Conservation (phyloP, 2,329 filamentous ascomycete species). For the Phyllosticta citrichinensis region DNA sequence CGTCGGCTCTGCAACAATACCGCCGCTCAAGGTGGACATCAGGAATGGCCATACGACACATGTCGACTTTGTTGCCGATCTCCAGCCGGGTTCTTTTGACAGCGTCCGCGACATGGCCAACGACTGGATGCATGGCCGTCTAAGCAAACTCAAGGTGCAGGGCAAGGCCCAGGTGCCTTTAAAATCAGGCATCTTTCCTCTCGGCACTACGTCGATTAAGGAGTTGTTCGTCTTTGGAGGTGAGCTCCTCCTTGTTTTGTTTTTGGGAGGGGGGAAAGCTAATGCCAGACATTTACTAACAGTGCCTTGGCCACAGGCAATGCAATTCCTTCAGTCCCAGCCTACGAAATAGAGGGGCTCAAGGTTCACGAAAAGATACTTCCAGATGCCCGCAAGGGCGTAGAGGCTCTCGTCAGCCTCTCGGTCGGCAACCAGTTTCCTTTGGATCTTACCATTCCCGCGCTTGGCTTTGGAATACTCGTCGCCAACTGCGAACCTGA, state of each 20-base stretch:
- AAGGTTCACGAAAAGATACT: slow-evolving; percentile 63
- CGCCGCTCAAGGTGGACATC: slow-evolving; percentile 65
- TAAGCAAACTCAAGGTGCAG: slow-evolving; percentile 60
- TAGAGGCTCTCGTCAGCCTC: slow-evolving; percentile 72
- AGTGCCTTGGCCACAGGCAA: slow-evolving; percentile 27
- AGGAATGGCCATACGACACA: slow-evolving; percentile 66
- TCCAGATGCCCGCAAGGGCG: slow-evolving; percentile 48
- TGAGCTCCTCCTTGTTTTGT: slow-evolving; percentile 56
- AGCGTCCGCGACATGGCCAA: slow-evolving; percentile 72
- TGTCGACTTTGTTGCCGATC: slow-evolving; percentile 68
- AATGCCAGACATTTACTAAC: slow-evolving; percentile 29
- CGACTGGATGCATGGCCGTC: slow-evolving; percentile 74
- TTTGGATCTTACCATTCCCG: slow-evolving; percentile 63
- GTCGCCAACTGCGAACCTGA: slow-evolving; percentile 68
- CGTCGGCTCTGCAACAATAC: slow-evolving; percentile 67
- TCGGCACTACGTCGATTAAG: slow-evolving; percentile 67
- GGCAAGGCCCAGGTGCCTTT: slow-evolving; percentile 65
- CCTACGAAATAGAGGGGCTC: slow-evolving; percentile 72
- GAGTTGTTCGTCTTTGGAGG: slow-evolving; percentile 74
- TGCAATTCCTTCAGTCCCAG: slow-evolving; percentile 66
- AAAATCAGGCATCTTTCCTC: slow-evolving; percentile 66
- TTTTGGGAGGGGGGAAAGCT: slow-evolving; percentile 41
- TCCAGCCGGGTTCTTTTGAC: slow-evolving; percentile 66
- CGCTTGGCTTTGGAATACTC: slow-evolving; percentile 74
- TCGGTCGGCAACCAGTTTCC: slow-evolving; percentile 67